Conservation (phyloP, 768 basidiomycete genomes). For the Amanita subjunquillea region DNA sequence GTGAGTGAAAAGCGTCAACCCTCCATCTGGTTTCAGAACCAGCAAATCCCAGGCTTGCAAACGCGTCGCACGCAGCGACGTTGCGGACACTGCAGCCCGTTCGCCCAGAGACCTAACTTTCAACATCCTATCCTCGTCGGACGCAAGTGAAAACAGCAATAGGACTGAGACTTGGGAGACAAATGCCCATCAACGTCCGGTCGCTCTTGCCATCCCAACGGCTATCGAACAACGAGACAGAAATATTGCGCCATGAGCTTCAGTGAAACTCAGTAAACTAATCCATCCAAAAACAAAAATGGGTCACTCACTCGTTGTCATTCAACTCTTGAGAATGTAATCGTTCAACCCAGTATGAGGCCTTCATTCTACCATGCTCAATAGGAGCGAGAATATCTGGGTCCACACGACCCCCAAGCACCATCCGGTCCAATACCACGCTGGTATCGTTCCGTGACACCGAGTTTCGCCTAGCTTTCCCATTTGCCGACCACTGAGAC, state of each 20-base stretch:
- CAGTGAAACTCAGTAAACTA: constrained; percentile 2
- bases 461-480: constrained; percentile 29
- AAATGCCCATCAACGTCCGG: constrained; percentile 45
- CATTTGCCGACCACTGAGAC: constrained; percentile 18
- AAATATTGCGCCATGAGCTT: constrained; percentile 34
- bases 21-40: constrained; percentile 45
- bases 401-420: constrained; percentile 40
- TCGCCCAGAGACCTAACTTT: constrained; percentile 26
- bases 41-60: constrained; percentile 59
- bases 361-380: constrained; percentile 58
- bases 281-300: not conserved
- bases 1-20: constrained; percentile 51
- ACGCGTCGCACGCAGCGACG: constrained; percentile 56
- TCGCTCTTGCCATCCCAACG: constrained; percentile 47
- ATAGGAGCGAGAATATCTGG: constrained; percentile 29
- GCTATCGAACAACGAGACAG: constrained; percentile 52
- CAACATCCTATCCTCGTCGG: constrained; percentile 30
- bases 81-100: constrained; percentile 37
- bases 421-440: constrained; percentile 60
- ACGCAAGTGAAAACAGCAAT: constrained; percentile 37
- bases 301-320: constrained; percentile 36
- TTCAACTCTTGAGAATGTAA: constrained; percentile 39
- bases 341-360: constrained; percentile 65
- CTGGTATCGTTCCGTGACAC: constrained; percentile 45
- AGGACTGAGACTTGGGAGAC: constrained; percentile 35